Evolutionary conservation across 2,329 filamentous ascomycete species (phyloP), one percentile per base, ranked within the genome.

Genomic region (Talaromyces sp.): DNA sequence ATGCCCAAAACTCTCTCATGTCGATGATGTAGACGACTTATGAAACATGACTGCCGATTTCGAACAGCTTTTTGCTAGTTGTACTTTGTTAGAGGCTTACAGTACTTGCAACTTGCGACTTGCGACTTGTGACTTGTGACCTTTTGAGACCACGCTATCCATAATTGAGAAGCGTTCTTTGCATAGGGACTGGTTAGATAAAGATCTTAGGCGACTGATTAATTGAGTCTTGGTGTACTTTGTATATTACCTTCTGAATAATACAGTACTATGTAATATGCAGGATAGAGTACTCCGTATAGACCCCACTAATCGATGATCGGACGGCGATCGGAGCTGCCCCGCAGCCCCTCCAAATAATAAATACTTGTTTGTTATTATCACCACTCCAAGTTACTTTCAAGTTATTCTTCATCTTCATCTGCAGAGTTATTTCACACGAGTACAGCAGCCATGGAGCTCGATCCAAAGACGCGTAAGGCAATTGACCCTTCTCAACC

Each of bases 1-100:
- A 96, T 74, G 91, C 90, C 55, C 88, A 91, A 71, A 93, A 85
- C 75, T 92, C 90, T 62, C 84, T 96, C 71, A 88, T 90, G 81
- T 89, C 86, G 62, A 85, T 84, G 67, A 83, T 92, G 81, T 88
- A 91, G 84, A 89, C 82, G 68, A 58, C 31, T 35, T 35, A 49
- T 29, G 54, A 29, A 56, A 56, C 11, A 13, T 51, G 49, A 51
- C 24, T 27, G 26, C 49, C 24, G 27, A 27, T 52, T 52, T 27
- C 11, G 5, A 27, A 46, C 19, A 6, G 19, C 19, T 41, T 38
- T 55, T 38, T 31, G 13, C 24, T 53, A n/a, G 38, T 17, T 41
- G 9, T 41, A 41, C n/a, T 17, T 41, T 41, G 5, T 17, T 17
- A 11, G 32, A 17, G 14, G 32, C 32, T 38, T 38, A 13, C n/a